Percentiles rank a stretch among this genome's conserved stretches.
phyloP scores from a whole-genome alignment of 345 rosid species.

The Anastatica hierochuntica region DNA sequence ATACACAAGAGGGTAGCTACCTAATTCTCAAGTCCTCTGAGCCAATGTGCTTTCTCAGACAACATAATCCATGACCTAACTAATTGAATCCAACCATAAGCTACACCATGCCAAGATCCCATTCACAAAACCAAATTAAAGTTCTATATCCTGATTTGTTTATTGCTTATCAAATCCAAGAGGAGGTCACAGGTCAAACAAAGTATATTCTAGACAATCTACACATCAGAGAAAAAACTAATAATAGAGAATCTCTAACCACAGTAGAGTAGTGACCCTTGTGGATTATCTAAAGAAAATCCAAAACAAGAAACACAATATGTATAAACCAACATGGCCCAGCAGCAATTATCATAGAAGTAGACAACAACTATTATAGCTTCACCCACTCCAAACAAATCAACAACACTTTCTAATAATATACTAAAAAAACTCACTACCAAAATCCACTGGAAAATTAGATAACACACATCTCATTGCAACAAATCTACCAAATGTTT shows the following conservation, averaged over 20 bases:
- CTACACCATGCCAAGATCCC: no score
- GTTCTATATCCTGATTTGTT: not conserved
- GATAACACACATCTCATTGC: no score
- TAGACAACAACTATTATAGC: conserved; percentile 3
- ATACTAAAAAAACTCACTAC: not conserved
- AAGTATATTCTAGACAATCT: no score
- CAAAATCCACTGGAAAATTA: no score
- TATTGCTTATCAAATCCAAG: no score
- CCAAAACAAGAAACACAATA: conserved; percentile 6
- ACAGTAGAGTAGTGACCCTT: conserved; percentile 20
- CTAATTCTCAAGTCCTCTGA: no score
- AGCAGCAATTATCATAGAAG: conserved; percentile 3
- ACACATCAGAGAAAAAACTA: conserved; percentile 8
- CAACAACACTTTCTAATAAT: not conserved
- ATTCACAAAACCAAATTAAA: no score
- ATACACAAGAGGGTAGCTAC: not conserved
- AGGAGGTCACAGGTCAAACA: no score
- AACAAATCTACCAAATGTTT: not conserved
- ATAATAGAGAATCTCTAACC: conserved; percentile 9
- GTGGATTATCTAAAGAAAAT: conserved; percentile 7
- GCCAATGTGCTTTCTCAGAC: no score
- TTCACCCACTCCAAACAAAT: conserved; percentile 19
- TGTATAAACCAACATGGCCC: conserved; percentile 12
- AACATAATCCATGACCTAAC: no score
- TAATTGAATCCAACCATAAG: not conserved